Evolutionary conservation across 176 grass and related monocot genomes (phyloP).

Genomic region (Zoysia pacifica): DNA sequence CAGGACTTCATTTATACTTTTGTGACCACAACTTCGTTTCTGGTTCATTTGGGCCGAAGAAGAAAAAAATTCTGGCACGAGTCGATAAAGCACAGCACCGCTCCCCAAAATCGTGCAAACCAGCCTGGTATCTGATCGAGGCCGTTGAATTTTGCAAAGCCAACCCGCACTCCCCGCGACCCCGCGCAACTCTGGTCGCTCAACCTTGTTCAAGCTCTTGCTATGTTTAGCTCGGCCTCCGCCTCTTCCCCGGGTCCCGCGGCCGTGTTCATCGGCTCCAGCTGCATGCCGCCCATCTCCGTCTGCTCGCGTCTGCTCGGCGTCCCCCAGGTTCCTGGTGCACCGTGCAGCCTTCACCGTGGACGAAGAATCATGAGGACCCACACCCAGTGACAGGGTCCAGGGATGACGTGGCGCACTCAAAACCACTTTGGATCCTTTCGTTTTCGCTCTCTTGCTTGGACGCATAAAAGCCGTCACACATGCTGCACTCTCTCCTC

Average conservation of each 20-base stretch:
- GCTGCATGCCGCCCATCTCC: constrained; percentile 5
- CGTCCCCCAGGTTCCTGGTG: background rate
- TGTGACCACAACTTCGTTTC: no score
- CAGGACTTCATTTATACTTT: no score
- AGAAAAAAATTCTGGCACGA: no score
- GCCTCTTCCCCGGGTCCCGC: constrained; percentile 8
- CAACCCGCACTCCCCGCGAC: background rate
- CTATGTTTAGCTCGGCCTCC: constrained; percentile 18
- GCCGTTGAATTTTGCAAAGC: background rate
- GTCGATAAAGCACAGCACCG: no score
- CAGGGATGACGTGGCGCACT: background rate
- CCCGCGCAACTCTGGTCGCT: background rate
- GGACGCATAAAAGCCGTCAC: constrained; percentile 36
- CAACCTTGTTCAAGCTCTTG: background rate
- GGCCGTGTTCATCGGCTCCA: constrained; percentile 24
- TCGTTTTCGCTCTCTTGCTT: background rate
- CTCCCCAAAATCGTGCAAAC: no score
- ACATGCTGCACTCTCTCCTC: constrained; percentile 13
- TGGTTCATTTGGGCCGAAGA: no score
- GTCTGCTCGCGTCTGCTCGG: background rate
- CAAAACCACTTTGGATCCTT: background rate
- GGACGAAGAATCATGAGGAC: background rate
- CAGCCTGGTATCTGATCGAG: background rate
- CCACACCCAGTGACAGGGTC: constrained; percentile 8
- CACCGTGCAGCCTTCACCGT: background rate